Evolutionary conservation across 495 filamentous ascomycete genomes (phyloP).

Genomic region (Clohesyomyces aquaticus): DNA sequence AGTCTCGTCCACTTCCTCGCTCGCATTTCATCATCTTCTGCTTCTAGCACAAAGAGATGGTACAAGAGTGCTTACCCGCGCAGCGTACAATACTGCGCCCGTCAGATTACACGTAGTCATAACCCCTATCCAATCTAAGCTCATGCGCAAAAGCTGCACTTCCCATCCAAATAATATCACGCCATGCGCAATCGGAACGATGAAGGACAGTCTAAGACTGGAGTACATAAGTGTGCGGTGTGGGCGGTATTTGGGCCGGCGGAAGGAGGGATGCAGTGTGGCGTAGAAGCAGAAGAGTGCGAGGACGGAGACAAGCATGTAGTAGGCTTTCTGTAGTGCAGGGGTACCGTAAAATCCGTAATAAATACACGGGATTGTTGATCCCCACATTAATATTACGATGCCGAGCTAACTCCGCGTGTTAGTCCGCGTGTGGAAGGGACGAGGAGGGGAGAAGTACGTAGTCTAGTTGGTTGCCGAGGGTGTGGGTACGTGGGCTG

Average conservation of each 20-base stretch:
- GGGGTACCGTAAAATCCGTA: constrained; percentile 55
- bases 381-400: constrained; percentile 58
- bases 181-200: constrained; percentile 54
- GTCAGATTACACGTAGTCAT: constrained; percentile 50
- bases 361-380: constrained; percentile 57
- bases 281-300: constrained; percentile 45
- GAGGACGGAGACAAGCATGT: constrained; percentile 44
- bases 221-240: constrained; percentile 51
- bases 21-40: constrained; percentile 1
- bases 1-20: no score
- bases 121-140: constrained; percentile 49
- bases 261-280: constrained; percentile 49
- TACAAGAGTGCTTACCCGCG: constrained; percentile 47
- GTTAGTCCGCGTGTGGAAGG: not conserved
- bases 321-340: constrained; percentile 48
- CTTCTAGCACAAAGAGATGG: not conserved
- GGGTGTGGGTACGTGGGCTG: constrained; percentile 45
- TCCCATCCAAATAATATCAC: constrained; percentile 48
- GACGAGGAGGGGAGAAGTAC: not conserved
- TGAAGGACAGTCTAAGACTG: constrained; percentile 49
- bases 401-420: constrained; percentile 49
- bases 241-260: constrained; percentile 46
- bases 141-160: constrained; percentile 50
- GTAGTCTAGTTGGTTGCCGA: constrained; percentile 56
- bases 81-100: constrained; percentile 52